Base-by-base conservation (phyloP, 495 filamentous ascomycete species). In the Penicillium desertorum region DNA sequence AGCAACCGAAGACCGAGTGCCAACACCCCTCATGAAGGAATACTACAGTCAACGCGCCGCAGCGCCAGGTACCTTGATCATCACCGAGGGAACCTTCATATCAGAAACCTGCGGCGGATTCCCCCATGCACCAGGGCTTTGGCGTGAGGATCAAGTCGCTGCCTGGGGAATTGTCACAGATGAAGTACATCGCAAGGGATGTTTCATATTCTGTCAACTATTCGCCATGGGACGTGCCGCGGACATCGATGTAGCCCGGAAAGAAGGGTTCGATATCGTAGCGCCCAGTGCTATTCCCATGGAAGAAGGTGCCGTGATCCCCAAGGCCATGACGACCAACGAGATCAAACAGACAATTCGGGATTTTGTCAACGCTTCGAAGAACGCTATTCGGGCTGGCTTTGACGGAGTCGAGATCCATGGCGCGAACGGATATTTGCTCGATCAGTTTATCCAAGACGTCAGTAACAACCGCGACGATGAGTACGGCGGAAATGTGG, bases 341-440 rank as follows among this genome's bases (percentile, higher is more conserved):
- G 82, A 91, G 41, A 87, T 91, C 53, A 51, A 76, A 46, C 62
- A 70, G 7, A 77, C 70, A n/a, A 77, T 90, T 14, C 51, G 61
- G 2, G 80, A 83, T 43, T 90, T 84, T 58, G 83, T n/a, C 16
- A 2, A n/a, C 6, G 34, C 34, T n/a, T 37, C 87, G 1, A 69
- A 74, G 64, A 86, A 84, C 49, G 86, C 86, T 4, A 75, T 90
- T 11, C 70, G 66, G 25, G 88, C 88, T 8, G 89, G 88, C 5
- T 91, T 90, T 58, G 88, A 91, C 63, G 88, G 87, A 9, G 86
- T 93, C 2, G 89, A 93, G 72, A 74, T 90, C 36, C 87, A 91
- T 64, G 84, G 80, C 27, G 86, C 87, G 2, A 90, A 92, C 59
- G 88, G 88, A 8, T 91, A 89, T 57, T 72, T 92, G 27, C 68